A percentile compares a stretch with the other conserved stretches of the same genome.
Conservation (phyloP, 257 asterid species). For the Thymus quinquecostatus region DNA sequence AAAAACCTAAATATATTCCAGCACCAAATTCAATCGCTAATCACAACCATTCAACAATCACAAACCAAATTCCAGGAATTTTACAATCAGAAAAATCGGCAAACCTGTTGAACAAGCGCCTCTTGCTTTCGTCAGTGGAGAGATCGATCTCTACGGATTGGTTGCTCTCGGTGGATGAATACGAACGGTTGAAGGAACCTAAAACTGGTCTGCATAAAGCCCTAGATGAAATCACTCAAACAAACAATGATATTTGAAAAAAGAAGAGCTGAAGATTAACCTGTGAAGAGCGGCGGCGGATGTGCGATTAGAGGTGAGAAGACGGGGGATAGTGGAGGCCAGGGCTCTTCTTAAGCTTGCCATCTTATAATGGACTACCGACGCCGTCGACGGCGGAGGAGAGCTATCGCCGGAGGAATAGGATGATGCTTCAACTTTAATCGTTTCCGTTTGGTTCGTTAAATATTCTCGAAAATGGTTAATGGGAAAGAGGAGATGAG, state of each 20-base stretch:
- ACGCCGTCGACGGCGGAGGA: background rate
- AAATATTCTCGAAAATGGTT: too few species aligned
- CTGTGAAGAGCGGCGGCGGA: constrained; percentile 3
- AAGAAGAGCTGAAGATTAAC: background rate
- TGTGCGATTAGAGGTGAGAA: constrained; percentile 18
- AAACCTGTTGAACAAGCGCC: constrained; percentile 82
- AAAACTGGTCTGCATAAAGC: constrained; percentile 51
- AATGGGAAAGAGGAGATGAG: too few species aligned
- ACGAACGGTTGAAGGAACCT: constrained; percentile 51
- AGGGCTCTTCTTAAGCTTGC: constrained; percentile 25
- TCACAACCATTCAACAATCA: background rate
- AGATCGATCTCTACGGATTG: constrained; percentile 56
- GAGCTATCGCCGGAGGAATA: constrained; percentile 14
- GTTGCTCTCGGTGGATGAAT: constrained; percentile 45
- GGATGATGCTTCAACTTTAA: background rate
- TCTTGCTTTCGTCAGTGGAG: constrained; percentile 73
- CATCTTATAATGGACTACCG: background rate
- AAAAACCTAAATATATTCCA: constrained; percentile 62
- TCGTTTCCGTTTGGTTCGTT: background rate
- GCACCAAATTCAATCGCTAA: constrained; percentile 7
- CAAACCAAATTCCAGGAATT: background rate
- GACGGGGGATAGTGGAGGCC: constrained; percentile 17
- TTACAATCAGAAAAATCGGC: background rate
- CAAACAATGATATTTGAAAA: background rate
- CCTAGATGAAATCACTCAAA: background rate